Percentiles rank a stretch among this genome's conserved stretches.
Evolutionary conservation across 2,329 filamentous ascomycete genomes (phyloP).

Genomic region (Arthrobotrys sinensis): DNA sequence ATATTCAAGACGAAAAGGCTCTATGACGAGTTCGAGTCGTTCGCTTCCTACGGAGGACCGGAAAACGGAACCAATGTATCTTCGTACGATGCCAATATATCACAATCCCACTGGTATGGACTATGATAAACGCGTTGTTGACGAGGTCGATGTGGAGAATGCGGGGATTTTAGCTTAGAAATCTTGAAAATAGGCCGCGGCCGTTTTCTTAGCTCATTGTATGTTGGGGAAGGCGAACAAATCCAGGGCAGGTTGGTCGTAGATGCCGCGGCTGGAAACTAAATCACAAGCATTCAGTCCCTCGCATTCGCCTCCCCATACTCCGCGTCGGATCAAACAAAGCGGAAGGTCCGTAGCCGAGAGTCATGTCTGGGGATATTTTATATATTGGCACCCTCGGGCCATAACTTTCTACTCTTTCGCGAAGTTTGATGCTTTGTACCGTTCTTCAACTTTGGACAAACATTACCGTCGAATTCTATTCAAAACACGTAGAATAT

Average conservation of each 20-base stretch:
- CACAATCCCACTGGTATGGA: background rate
- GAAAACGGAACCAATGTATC: no score
- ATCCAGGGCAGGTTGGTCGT: conserved; percentile 6
- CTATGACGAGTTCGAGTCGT: no score
- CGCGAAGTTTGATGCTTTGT: background rate
- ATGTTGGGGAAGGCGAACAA: conserved; percentile 14
- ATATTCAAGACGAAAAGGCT: background rate
- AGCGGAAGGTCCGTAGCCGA: conserved; percentile 51
- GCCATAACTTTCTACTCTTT: background rate
- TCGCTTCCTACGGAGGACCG: background rate
- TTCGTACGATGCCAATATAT: background rate
- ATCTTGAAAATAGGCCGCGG: conserved; percentile 58
- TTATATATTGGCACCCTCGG: conserved; percentile 35
- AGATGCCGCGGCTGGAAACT: conserved; percentile 46
- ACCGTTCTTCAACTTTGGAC: conserved; percentile 3
- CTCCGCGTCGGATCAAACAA: conserved; percentile 9
- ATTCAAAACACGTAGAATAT: background rate
- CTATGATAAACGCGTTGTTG: background rate
- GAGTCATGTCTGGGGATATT: conserved; percentile 34
- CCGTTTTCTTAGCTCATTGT: conserved; percentile 21
- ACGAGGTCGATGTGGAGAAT: background rate
- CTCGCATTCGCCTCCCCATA: conserved; percentile 17
- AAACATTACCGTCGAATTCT: background rate
- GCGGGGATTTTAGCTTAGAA: conserved; percentile 24
- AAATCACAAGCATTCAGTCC: conserved; percentile 30